These are phyloP conservation scores for Phlegmacium glaucopus DNA, from an alignment of 768 basidiomycete genomes.

Conservation along the genomic window DNA sequence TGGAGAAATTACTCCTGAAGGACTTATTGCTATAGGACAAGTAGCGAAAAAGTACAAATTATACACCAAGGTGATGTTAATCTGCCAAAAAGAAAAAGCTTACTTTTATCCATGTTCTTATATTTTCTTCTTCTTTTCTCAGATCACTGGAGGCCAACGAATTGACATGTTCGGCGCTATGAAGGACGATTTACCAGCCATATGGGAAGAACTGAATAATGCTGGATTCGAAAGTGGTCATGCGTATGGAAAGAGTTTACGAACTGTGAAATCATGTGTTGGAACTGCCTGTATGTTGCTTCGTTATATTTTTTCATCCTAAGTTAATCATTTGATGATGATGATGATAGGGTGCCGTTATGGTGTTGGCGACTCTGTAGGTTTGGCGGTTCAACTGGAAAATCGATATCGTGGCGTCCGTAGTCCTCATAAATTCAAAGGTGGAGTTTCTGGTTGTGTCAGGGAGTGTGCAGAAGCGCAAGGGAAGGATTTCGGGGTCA, in stretches of 20 bases:
- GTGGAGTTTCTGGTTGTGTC: conserved; percentile 71
- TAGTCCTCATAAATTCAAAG: conserved; percentile 73
- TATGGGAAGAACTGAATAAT: conserved; percentile 58
- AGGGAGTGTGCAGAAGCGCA: conserved; percentile 81
- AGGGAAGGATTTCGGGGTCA: conserved; percentile 64
- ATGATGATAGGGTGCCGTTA: conserved; percentile 49
- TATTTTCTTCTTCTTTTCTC: conserved; percentile 4
- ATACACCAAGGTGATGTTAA: conserved; percentile 49
- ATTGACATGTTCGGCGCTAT: conserved; percentile 71
- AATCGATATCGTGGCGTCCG: conserved; percentile 69
- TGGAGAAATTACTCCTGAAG: conserved; percentile 68
- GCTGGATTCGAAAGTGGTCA: conserved; percentile 78
- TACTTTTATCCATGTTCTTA: background rate
- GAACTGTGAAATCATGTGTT: conserved; percentile 79
- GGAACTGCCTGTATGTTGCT: conserved; percentile 39
- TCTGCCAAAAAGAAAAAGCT: too few relatives aligned
- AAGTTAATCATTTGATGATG: too few relatives aligned
- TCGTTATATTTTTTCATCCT: too few relatives aligned
- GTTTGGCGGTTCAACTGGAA: conserved; percentile 68
- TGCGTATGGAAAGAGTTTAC: conserved; percentile 65
- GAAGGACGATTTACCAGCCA: conserved; percentile 65
- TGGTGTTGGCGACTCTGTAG: conserved; percentile 73
- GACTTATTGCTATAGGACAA: conserved; percentile 58
- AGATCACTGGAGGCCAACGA: conserved; percentile 38
- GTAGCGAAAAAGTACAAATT: conserved; percentile 66